These are phyloP conservation scores for Mycena leptocephala DNA, from an alignment of 768 basidiomycete genomes.

Conservation along the genomic window DNA sequence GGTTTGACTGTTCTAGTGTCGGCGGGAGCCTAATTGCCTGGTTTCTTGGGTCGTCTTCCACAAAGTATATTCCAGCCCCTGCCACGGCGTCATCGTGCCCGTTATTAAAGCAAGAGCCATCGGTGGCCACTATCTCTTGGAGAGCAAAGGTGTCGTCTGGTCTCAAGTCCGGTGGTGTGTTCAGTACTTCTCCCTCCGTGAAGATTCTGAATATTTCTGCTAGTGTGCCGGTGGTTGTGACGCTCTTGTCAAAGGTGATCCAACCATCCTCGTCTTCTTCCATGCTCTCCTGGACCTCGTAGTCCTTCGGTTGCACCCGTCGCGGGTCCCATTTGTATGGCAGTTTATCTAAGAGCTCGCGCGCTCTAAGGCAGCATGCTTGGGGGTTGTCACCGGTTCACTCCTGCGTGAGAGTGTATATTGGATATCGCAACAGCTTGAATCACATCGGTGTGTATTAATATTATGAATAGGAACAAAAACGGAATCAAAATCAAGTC, in stretches of 20 bases:
- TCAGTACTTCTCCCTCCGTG: constrained; percentile 4
- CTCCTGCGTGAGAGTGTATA: too few relatives aligned
- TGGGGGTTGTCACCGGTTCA: constrained; percentile 17
- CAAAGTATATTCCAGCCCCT: constrained; percentile 40
- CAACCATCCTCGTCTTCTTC: neutral
- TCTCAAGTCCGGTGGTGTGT: neutral
- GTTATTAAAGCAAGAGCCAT: constrained; percentile 44
- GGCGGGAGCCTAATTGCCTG: constrained; percentile 22
- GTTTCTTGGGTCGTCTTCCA: constrained; percentile 33
- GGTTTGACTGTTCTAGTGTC: constrained; percentile 37
- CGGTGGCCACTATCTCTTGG: constrained; percentile 30
- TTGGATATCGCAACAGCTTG: too few relatives aligned
- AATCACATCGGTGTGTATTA: too few relatives aligned
- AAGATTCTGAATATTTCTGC: constrained; percentile 26
- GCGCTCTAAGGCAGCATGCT: neutral
- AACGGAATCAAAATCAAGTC: too few relatives aligned
- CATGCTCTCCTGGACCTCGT: neutral
- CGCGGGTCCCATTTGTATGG: constrained; percentile 29
- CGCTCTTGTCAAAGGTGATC: neutral
- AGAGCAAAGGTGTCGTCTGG: neutral
- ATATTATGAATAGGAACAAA: too few relatives aligned
- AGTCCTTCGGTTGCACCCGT: neutral
- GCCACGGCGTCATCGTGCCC: constrained; percentile 31
- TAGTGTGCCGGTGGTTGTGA: neutral
- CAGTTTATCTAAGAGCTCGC: neutral